Conservation (phyloP, 164 flowering plant genomes). For the Nymphaea colorata region DNA sequence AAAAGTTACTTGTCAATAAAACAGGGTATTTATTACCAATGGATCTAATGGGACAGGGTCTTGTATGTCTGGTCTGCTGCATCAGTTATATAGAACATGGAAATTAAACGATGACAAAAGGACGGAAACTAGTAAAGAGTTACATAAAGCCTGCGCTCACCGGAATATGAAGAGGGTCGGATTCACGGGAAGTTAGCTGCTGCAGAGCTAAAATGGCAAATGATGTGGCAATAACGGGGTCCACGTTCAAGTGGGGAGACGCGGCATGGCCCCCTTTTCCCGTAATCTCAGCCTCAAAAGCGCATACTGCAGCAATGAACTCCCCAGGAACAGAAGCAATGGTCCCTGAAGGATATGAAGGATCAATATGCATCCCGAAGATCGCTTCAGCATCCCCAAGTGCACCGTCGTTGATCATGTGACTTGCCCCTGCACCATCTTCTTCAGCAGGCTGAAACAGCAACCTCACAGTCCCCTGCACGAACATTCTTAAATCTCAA, state of each 20-base stretch:
- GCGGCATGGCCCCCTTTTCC: constrained; percentile 73
- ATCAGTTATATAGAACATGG: no score
- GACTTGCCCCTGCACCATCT: constrained; percentile 76
- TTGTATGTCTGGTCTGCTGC: no score
- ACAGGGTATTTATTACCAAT: no score
- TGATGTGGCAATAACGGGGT: constrained; percentile 65
- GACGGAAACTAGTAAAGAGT: no score
- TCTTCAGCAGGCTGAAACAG: constrained; percentile 93
- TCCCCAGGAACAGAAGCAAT: constrained; percentile 51
- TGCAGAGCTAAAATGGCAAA: constrained; percentile 63
- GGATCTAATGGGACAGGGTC: no score
- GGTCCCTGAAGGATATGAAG: constrained; percentile 38
- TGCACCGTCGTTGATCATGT: constrained; percentile 76
- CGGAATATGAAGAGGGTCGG: constrained; percentile 59
- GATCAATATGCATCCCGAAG: constrained; percentile 59
- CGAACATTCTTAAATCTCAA: constrained; percentile 2
- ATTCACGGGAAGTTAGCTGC: constrained; percentile 67
- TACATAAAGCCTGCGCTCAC: constrained; percentile 15
- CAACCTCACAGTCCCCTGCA: constrained; percentile 71
- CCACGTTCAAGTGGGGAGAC: constrained; percentile 34
- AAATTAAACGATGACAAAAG: no score
- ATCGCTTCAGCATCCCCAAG: constrained; percentile 70
- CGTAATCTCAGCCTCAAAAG: constrained; percentile 49
- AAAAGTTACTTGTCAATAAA: no score
- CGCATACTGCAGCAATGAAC: constrained; percentile 41